Conservation (phyloP, 2,329 filamentous ascomycete genomes). For the Graphilbum fragrans region DNA sequence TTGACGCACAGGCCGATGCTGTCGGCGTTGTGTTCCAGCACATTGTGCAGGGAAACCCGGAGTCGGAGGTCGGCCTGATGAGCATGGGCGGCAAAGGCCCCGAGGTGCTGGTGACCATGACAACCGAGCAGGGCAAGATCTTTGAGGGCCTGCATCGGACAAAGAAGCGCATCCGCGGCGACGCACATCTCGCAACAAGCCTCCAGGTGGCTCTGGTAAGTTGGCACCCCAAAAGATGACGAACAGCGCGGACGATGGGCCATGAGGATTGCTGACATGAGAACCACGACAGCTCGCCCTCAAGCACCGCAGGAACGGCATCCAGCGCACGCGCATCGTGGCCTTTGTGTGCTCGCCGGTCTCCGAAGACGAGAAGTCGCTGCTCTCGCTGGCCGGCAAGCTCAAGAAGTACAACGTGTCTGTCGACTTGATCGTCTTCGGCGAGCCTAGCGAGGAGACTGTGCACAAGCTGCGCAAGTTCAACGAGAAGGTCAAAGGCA, state of each 20-base stretch:
- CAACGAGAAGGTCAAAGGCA: slow-evolving; percentile 83
- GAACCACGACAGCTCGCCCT: slow-evolving; percentile 61
- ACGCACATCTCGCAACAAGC: slow-evolving; percentile 77
- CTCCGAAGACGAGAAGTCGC: slow-evolving; percentile 75
- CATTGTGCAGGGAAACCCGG: slow-evolving; percentile 89
- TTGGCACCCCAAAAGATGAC: slow-evolving; percentile 9
- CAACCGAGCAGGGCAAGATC: slow-evolving; percentile 91
- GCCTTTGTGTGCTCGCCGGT: slow-evolving; percentile 93
- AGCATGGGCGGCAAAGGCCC: slow-evolving; percentile 98
- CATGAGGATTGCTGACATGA: slow-evolving; percentile 10
- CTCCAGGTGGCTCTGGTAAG: slow-evolving; percentile 91
- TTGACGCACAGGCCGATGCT: slow-evolving; percentile 91
- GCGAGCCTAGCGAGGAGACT: slow-evolving; percentile 79
- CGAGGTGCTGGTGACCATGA: slow-evolving; percentile 91
- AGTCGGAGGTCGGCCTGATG: slow-evolving; percentile 96
- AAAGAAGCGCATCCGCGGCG: slow-evolving; percentile 80
- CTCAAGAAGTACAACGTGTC: slow-evolving; percentile 97
- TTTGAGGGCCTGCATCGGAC: slow-evolving; percentile 84
- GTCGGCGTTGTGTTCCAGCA: slow-evolving; percentile 91
- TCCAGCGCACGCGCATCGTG: slow-evolving; percentile 90
- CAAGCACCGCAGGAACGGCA: slow-evolving; percentile 97
- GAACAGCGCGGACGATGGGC: neutral
- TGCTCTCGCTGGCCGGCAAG: slow-evolving; percentile 85
- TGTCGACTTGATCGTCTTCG: slow-evolving; percentile 91
- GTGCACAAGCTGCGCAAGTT: slow-evolving; percentile 89